Evolutionary conservation across 768 basidiomycete species (phyloP).

Genomic region (Rhizopogon vinicolor): DNA sequence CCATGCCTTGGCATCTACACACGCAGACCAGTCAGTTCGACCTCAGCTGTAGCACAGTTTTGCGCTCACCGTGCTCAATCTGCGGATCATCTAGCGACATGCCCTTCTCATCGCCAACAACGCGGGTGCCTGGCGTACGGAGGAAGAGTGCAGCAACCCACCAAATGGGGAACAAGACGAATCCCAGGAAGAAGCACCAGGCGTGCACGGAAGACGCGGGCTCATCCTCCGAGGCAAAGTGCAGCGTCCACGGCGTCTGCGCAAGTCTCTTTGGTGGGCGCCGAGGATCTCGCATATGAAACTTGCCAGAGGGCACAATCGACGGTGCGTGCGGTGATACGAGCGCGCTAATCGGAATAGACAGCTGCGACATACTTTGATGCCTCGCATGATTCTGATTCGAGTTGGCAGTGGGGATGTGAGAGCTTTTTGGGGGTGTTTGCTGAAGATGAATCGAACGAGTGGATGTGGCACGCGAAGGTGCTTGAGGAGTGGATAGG

Average conservation of each 20-base stretch:
- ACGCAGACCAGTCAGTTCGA: background rate
- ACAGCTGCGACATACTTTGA: constrained; percentile 61
- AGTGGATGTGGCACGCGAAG: constrained; percentile 34
- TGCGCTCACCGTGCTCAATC: constrained; percentile 62
- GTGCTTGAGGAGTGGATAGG: constrained; percentile 24
- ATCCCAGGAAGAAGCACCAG: constrained; percentile 77
- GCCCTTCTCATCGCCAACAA: constrained; percentile 63
- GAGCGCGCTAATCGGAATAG: constrained; percentile 77
- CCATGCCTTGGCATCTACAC: constrained; percentile 68
- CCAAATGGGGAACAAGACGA: constrained; percentile 54
- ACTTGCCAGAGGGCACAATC: constrained; percentile 50
- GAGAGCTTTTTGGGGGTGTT: constrained; percentile 9
- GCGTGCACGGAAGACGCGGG: constrained; percentile 54
- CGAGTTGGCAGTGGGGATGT: constrained; percentile 5
- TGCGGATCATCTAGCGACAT: constrained; percentile 78
- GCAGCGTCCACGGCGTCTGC: constrained; percentile 59
- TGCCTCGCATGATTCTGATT: constrained; percentile 30
- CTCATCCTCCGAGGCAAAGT: constrained; percentile 50
- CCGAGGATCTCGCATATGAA: constrained; percentile 79
- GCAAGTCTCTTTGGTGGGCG: constrained; percentile 52
- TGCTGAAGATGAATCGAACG: constrained; percentile 24
- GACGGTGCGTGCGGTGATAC: constrained; percentile 79
- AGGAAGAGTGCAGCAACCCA: constrained; percentile 56
- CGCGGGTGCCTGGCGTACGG: constrained; percentile 57
- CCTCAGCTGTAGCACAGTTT: constrained; percentile 2